Evolutionary conservation across 768 basidiomycete genomes (phyloP).

Genomic region (Trametes cubensis): DNA sequence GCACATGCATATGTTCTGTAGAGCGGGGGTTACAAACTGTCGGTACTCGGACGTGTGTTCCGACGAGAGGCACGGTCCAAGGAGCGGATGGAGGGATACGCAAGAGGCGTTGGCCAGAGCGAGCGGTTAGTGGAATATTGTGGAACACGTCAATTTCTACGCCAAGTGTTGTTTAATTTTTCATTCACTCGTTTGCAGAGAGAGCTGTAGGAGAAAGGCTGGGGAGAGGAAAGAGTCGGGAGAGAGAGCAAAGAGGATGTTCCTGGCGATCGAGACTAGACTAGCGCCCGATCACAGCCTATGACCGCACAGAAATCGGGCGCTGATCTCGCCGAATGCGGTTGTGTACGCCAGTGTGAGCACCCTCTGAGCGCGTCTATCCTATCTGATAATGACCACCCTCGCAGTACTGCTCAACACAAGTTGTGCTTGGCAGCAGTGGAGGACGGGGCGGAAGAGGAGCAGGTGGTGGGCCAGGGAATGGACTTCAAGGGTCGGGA

Average conservation of each 20-base stretch:
- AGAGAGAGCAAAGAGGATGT: neutral
- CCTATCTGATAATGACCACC: slow-evolving; percentile 5
- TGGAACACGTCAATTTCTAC: neutral
- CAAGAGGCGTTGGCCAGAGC: neutral
- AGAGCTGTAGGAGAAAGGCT: neutral
- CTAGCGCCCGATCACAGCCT: neutral
- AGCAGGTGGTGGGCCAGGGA: neutral
- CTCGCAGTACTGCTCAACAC: neutral
- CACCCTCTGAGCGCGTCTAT: slow-evolving; percentile 2
- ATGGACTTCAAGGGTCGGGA: neutral
- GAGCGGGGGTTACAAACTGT: neutral
- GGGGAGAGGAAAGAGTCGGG: too few relatives aligned
- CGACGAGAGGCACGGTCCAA: neutral
- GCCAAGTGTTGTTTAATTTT: neutral
- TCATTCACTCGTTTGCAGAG: neutral
- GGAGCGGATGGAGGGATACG: neutral
- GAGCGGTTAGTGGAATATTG: neutral
- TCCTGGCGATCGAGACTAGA: slow-evolving; percentile 1
- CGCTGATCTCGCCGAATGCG: neutral
- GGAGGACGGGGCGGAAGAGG: neutral
- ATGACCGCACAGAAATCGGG: too few relatives aligned
- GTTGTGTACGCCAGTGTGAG: slow-evolving; percentile 5
- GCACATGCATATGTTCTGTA: neutral
- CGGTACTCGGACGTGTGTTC: neutral
- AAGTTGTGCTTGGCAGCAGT: neutral